A percentile compares a stretch with the other conserved stretches of the same genome.
Conservation (phyloP, 2,329 filamentous ascomycete species). For the Pseudocercospora ulei region DNA sequence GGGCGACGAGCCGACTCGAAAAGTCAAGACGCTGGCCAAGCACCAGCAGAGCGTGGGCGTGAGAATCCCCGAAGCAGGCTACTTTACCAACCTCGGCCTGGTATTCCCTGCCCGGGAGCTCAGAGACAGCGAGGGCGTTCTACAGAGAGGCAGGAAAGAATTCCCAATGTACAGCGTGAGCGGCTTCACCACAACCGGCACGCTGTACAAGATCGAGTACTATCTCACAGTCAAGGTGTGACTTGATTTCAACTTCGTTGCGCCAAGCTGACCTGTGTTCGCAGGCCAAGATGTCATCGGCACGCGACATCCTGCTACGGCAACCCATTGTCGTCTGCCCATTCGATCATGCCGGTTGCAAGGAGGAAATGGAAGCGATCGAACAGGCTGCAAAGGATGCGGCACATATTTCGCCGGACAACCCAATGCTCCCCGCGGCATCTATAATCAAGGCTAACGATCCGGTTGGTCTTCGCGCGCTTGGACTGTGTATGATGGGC, state of each 20-base stretch:
- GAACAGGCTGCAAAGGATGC: constrained; percentile 93
- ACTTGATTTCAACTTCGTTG: background rate
- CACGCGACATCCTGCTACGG: constrained; percentile 75
- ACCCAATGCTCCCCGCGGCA: constrained; percentile 81
- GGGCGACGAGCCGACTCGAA: constrained; percentile 65
- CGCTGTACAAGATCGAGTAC: constrained; percentile 96
- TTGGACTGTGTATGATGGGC: constrained; percentile 56
- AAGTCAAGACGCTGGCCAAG: constrained; percentile 76
- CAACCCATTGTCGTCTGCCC: constrained; percentile 95
- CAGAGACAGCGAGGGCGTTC: constrained; percentile 74
- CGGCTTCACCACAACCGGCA: constrained; percentile 88
- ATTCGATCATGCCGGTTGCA: constrained; percentile 87
- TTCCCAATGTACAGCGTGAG: constrained; percentile 83
- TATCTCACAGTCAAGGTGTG: constrained; percentile 84
- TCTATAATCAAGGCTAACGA: constrained; percentile 73
- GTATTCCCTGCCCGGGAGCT: constrained; percentile 85
- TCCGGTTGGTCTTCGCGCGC: constrained; percentile 49
- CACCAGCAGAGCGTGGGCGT: constrained; percentile 71
- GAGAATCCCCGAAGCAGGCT: constrained; percentile 82
- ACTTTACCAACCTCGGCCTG: constrained; percentile 82
- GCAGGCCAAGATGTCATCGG: constrained; percentile 77
- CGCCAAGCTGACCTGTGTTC: constrained; percentile 16
- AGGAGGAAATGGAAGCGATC: constrained; percentile 97
- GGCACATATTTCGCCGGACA: constrained; percentile 74
- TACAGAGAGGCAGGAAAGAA: constrained; percentile 71